Evolutionary conservation across 108 stramenopile species (phyloP).

Genomic region (Skeletonema menzelii): DNA sequence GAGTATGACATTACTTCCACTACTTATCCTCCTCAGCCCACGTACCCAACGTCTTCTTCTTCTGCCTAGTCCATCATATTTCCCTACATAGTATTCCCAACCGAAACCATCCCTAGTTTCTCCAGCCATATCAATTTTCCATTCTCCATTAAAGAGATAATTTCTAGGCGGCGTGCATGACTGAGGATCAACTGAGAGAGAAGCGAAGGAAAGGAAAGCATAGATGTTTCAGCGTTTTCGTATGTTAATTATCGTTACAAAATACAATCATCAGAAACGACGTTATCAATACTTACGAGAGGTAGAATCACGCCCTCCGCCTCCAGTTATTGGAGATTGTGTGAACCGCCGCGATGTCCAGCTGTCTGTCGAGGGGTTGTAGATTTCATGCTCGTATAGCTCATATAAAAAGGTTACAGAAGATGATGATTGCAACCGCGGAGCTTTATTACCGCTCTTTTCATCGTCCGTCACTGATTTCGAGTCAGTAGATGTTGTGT

Average conservation of each 20-base stretch:
- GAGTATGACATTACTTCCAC: not conserved
- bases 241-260: not conserved
- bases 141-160: conserved; percentile 63
- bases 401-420: conserved; percentile 41
- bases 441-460: not conserved
- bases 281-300: not conserved
- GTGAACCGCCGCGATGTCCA: conserved; percentile 37
- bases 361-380: conserved; percentile 18
- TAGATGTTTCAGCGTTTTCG: not conserved
- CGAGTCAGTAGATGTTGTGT: not conserved
- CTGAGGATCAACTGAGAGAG: conserved; percentile 21
- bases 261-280: not conserved
- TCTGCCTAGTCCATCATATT: conserved; percentile 46
- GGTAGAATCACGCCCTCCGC: conserved; percentile 37
- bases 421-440: conserved; percentile 12
- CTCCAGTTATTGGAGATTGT: conserved; percentile 27
- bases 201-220: not conserved
- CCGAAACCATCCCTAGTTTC: conserved; percentile 60
- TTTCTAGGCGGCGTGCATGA: conserved; percentile 46
- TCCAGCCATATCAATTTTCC: conserved; percentile 78
- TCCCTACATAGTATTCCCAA: conserved; percentile 69
- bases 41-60: conserved; percentile 75
- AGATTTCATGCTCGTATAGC: conserved; percentile 46
- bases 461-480: not conserved
- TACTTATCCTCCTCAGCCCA: conserved; percentile 20